Evolutionary conservation across 106 monocot species (phyloP), one percentile per base, ranked within the genome.

Genomic region (Phalaenopsis aphrodite): DNA sequence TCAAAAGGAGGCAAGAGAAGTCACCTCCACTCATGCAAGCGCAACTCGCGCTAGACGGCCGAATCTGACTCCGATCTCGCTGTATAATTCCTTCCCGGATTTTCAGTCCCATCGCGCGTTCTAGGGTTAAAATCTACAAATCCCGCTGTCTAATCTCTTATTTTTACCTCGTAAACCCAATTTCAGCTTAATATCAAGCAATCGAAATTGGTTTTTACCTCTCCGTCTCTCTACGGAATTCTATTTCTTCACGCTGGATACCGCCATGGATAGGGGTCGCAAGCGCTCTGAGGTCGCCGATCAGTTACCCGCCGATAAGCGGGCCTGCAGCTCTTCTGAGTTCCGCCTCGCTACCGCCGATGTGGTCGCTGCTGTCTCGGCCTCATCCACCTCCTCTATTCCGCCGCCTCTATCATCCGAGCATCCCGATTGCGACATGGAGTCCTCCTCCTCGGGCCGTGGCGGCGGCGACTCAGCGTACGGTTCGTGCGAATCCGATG

Each of bases 181-280:
- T 10, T 52, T 12, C 52, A 52, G 12, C 52, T 14, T 14, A 52
- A 52, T 21, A 69, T 69, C 69, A 39, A 8, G 38, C 69, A 12
- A 69, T 69, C 69, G 38, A 39, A 68, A 39, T 69, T 21, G 38
- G 39, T 21, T 39, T 14, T 12, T 16, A 3, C 2, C 23, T 11
- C 38, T 39, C 5, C 15, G n/a, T 8, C 15, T 39, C 39, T 11
- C 38, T 39, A 21, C 69, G 39, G 74, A 43, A 42, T 77, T 16
- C 38, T 58, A 15, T 58, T 78, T 41, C 43, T 46, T 75, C 43
- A 52, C 2, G 47, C 76, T 76, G 86, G 79, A 55, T 45, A 17
- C 42, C 72, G 17, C 68, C 52, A 89, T 84, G 89, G 89, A 89
- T 73, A 84, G 89, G 52, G 82, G 72, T 21, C 78, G 82, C 73